Percentiles rank a stretch among this genome's conserved stretches.
Conservation (phyloP, 2,329 filamentous ascomycete species). For the Rugonectria rugulosa region DNA sequence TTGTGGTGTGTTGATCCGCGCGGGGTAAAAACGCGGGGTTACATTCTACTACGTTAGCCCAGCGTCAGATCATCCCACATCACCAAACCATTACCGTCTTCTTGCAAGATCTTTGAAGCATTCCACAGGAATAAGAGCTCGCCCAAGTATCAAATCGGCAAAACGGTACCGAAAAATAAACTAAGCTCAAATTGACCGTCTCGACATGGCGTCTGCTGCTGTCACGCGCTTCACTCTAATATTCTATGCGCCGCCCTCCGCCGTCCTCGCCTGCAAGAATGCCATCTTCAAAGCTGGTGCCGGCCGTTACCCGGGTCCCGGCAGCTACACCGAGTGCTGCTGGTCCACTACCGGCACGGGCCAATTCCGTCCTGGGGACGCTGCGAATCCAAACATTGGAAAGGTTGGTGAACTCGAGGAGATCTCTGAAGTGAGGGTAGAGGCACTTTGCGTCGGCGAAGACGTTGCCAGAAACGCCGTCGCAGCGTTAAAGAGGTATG, state of each 20-base stretch:
- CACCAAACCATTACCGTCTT: too few species aligned
- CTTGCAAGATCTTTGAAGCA: too few species aligned
- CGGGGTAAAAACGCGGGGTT: too few species aligned
- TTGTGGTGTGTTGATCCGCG: too few species aligned
- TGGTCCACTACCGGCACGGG: constrained; percentile 62
- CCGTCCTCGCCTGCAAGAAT: constrained; percentile 56
- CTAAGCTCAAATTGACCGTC: too few species aligned
- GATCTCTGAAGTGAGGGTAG: constrained; percentile 66
- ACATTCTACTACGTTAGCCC: too few species aligned
- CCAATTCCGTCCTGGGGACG: constrained; percentile 69
- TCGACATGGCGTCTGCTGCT: constrained; percentile 1
- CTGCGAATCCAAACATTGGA: constrained; percentile 70
- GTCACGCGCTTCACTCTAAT: constrained; percentile 47
- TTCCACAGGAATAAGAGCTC: too few species aligned
- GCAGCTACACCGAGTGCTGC: constrained; percentile 63
- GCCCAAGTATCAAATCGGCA: too few species aligned
- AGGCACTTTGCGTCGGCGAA: constrained; percentile 67
- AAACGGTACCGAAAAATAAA: too few species aligned
- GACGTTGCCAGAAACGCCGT: constrained; percentile 65
- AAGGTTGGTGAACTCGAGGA: constrained; percentile 62
- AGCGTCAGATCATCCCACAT: too few species aligned
- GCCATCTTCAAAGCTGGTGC: constrained; percentile 64
- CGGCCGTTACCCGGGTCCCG: constrained; percentile 56
- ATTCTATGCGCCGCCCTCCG: constrained; percentile 56
- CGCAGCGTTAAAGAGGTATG: constrained; percentile 69